Base-by-base conservation (phyloP, 129 eudicot species). In the Ambrosia artemisiifolia region DNA sequence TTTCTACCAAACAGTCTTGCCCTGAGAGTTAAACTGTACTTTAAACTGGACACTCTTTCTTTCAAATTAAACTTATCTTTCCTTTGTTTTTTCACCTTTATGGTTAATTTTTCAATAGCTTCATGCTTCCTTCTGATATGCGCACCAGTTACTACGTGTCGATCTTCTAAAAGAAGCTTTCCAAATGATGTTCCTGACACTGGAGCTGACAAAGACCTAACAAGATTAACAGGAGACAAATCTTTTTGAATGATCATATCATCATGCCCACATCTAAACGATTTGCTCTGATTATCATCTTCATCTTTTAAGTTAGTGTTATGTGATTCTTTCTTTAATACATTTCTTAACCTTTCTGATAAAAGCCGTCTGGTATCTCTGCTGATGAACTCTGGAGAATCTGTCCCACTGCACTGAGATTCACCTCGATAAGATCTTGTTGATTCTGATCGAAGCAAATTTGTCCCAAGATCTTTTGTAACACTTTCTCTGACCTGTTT, bases 111-210 rank as follows among this genome's bases (percentile, higher is more conserved):
- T 70, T 88, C 96, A 38, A 47, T 66, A 11, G 75, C 81, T 87
- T 95, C 99, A 71, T 88, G 96, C 83, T 91, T 95, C 83, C 99
- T 86, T 81, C 88, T 81, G 36, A 95, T 83, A 17, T 95, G 97
- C 18, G 94, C 97, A 49, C 97, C 97, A 11, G 91, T 88, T 40
- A 85, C 67, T 32, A 95, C 80, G 63, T 85, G 85, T 46, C 94
- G 79, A 63, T 95, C 99, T 79, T 95, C 97, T n/a, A 95, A 81
- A 72, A 95, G 91, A 59, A 95, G 97, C 84, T 95, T 95, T 36
- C 96, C 99, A 36, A 95, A 90, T 14, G 96, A 88, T 33, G 92
- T 83, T 80, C 97, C 96, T 18, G 99, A 84, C 69, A 90, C 89
- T 4, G 99, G 99, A 35, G 99, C 97, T 14, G 99, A 95, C 83